These are phyloP conservation scores for Paratinospora sagittata DNA, from an alignment of 164 flowering plant genomes.

Conservation along the genomic window DNA sequence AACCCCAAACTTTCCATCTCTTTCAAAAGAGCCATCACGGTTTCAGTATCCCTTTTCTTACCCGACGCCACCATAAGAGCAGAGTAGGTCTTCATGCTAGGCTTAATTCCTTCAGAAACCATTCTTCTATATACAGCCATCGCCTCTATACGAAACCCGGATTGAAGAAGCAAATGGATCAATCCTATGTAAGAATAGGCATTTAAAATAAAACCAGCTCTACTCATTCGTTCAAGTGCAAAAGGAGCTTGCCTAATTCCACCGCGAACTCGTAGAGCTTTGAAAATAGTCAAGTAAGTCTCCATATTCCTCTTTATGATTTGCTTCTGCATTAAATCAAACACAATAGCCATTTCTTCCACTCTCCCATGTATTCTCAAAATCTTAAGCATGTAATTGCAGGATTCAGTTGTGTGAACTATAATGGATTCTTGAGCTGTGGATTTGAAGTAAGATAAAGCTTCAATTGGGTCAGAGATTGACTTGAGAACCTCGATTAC, in stretches of 20 bases:
- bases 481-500: conserved; percentile 55
- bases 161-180: conserved; percentile 67
- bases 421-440: conserved; percentile 43
- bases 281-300: conserved; percentile 71
- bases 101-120: conserved; percentile 68
- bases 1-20: conserved; percentile 85
- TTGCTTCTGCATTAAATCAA: conserved; percentile 84
- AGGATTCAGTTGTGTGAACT: conserved; percentile 67
- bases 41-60: conserved; percentile 62
- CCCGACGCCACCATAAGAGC: conserved; percentile 90
- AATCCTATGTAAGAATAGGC: conserved; percentile 83
- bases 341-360: conserved; percentile 68
- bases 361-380: conserved; percentile 49
- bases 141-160: conserved; percentile 66
- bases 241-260: conserved; percentile 59
- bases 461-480: conserved; percentile 38
- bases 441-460: conserved; percentile 52
- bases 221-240: conserved; percentile 58
- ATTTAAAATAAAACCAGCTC: conserved; percentile 68
- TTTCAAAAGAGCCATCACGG: conserved; percentile 58
- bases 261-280: conserved; percentile 44
- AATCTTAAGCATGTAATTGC: conserved; percentile 83
- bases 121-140: conserved; percentile 61
- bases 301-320: conserved; percentile 58
- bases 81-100: conserved; percentile 86